Evolutionary conservation across 2,329 filamentous ascomycete species (phyloP), one percentile per base, ranked within the genome.

Genomic region (Exophiala phaeomuriformis): DNA sequence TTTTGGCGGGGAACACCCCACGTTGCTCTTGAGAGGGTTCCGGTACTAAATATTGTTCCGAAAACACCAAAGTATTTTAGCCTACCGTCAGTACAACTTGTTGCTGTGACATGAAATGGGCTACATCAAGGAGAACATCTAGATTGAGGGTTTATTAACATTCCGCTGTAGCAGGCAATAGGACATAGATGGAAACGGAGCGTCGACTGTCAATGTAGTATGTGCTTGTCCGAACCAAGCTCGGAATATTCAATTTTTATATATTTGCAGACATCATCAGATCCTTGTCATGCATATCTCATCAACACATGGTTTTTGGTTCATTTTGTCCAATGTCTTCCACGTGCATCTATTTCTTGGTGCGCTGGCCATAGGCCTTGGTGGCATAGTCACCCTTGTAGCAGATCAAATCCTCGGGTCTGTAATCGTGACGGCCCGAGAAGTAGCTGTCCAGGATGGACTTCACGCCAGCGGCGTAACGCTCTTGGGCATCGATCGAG

Each of bases 401-500:
- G 61, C 96, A 88, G 64, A 98, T 98, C 65, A 98, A 77, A 69
- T 98, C 93, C 77, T 96, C 77, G 52, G 84, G 82, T 62, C 80
- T 79, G 80, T 98, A 98, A 77, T 97, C 90, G 69, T 88, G 75
- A 69, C 83, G 84, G 65, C 90, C 90, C 63, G 78, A 82, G 71
- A 95, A 88, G 81, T 97, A 98, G 74, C 85, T 90, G 62, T 91
- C 79, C 56, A 98, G 79, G 69, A 98, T 97, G 63, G 78, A 73
- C 86, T 96, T 95, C 72, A 83, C 86, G 65, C 90, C 90, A 61
- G 84, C 78, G 66, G 90, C 88, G 70, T 95, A 95, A 63, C 90
- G 83, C 76, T 88, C 85, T 80, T 98, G 93, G 55, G 93, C 93
- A 70, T 98, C 93, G 69, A 98, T 85, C n/a, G 90, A 95, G 55